These are phyloP conservation scores for Coemansia sp. DNA, from an alignment of 192 early-diverging fungal genomes.

Conservation along the genomic window DNA sequence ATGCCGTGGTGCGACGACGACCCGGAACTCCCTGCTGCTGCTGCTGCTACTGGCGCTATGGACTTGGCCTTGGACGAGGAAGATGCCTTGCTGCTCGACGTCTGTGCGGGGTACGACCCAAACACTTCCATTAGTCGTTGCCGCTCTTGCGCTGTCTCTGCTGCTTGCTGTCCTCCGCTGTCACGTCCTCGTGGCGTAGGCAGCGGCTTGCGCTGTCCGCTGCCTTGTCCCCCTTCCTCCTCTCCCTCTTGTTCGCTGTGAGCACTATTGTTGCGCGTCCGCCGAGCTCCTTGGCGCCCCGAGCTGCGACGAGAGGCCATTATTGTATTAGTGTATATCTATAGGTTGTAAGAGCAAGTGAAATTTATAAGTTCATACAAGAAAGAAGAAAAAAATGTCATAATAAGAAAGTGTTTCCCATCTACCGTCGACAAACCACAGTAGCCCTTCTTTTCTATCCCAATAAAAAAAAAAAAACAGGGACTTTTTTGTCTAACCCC, in stretches of 20 bases:
- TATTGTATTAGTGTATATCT: conserved; percentile 13
- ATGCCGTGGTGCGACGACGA: conserved; percentile 37
- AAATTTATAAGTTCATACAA: background rate
- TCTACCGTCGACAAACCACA: background rate
- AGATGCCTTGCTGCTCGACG: background rate
- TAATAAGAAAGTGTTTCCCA: background rate
- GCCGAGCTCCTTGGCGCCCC: conserved; percentile 1
- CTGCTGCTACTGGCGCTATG: too few relatives aligned
- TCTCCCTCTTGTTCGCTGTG: background rate
- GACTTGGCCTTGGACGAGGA: background rate
- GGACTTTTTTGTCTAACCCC: background rate
- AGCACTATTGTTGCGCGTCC: background rate
- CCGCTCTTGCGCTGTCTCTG: conserved; percentile 19
- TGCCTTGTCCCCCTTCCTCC: too few relatives aligned
- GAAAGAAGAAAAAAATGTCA: background rate
- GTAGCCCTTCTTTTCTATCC: background rate
- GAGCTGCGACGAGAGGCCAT: conserved; percentile 13
- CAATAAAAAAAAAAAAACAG: too few relatives aligned
- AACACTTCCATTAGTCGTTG: conserved; percentile 33
- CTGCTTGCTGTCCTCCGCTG: background rate
- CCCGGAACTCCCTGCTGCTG: conserved; percentile 32
- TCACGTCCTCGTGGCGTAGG: conserved; percentile 1
- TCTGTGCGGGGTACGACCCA: conserved; percentile 19
- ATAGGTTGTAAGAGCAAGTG: background rate
- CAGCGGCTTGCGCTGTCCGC: conserved; percentile 10